phyloP scores from a whole-genome alignment of 345 rosid species.

The Geranium rotundifolium region DNA sequence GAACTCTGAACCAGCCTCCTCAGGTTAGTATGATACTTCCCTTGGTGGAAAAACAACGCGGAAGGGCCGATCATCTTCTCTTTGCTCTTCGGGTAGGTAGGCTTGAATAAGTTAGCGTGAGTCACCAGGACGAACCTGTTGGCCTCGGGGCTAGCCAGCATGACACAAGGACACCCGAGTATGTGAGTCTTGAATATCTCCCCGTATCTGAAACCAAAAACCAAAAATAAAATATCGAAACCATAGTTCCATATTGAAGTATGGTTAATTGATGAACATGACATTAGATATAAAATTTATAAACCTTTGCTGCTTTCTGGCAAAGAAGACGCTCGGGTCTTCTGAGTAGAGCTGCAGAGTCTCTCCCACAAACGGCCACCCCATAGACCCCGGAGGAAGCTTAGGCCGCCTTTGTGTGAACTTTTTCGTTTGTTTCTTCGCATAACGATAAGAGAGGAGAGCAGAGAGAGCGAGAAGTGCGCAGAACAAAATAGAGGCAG shows the following conservation, averaged over 20 bases:
- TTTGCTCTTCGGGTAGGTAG: constrained; percentile 82
- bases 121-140: constrained; percentile 69
- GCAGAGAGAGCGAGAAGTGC: constrained; percentile 25
- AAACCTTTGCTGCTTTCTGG: constrained; percentile 50
- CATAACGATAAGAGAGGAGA: constrained; percentile 21
- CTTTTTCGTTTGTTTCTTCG: constrained; percentile 14
- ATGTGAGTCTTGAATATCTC: constrained; percentile 73
- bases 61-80: constrained; percentile 68
- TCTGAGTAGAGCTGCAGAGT: constrained; percentile 75
- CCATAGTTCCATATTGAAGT: neutral
- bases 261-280: neutral
- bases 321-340: constrained; percentile 64
- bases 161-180: constrained; percentile 77
- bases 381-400: constrained; percentile 89
- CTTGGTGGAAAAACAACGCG: constrained; percentile 80
- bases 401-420: constrained; percentile 15
- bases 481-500: constrained; percentile 14
- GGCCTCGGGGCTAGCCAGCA: constrained; percentile 77
- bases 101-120: constrained; percentile 69
- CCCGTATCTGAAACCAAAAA: constrained; percentile 42
- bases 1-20: constrained; percentile 68
- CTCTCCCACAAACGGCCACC: constrained; percentile 78
- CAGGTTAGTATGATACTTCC: constrained; percentile 46
- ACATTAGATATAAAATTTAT: neutral
- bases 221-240: neutral